These are phyloP conservation scores for Aspergillus brasiliensis DNA, from an alignment of 2,329 filamentous ascomycete species.

Conservation along the genomic window DNA sequence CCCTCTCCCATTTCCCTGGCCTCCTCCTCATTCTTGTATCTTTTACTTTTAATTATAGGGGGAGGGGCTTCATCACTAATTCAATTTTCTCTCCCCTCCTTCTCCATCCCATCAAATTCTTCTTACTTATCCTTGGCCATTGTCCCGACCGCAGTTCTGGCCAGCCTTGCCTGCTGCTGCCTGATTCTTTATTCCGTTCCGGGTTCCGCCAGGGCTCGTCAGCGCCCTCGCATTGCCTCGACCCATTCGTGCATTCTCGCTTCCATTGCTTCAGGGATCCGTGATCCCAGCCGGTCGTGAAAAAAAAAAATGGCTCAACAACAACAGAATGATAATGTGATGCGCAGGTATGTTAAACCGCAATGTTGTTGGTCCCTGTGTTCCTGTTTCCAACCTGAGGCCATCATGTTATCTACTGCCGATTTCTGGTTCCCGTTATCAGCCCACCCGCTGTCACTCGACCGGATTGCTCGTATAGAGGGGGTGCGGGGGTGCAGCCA, in stretches of 20 bases:
- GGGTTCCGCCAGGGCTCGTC: conserved; percentile 13
- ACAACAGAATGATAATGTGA: conserved; percentile 45
- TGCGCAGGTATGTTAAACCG: conserved; percentile 60
- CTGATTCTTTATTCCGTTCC: conserved; percentile 11
- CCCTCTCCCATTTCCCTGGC: background rate
- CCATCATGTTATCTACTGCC: conserved; percentile 1
- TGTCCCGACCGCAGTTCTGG: background rate
- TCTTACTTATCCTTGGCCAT: background rate
- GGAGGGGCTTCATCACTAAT: conserved; percentile 5
- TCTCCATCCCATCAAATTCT: background rate
- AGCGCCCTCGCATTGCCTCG: conserved; percentile 13
- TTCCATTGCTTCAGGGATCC: conserved; percentile 13
- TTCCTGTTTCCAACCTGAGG: background rate
- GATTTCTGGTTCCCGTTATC: conserved; percentile 1
- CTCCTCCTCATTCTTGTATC: background rate
- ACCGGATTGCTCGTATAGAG: background rate
- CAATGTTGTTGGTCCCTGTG: background rate
- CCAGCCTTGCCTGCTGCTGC: conserved; percentile 3
- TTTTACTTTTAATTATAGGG: conserved; percentile 4
- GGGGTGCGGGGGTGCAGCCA: background rate
- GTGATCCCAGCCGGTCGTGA: conserved; percentile 11
- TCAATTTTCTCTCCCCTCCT: conserved; percentile 1
- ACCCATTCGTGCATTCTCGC: conserved; percentile 8
- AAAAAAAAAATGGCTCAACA: conserved; percentile 43
- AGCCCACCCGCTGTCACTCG: background rate